A percentile compares a stretch with the other conserved stretches of the same genome.
Evolutionary conservation across 441 rosid genomes (phyloP).

Genomic region (Populus hybrid): DNA sequence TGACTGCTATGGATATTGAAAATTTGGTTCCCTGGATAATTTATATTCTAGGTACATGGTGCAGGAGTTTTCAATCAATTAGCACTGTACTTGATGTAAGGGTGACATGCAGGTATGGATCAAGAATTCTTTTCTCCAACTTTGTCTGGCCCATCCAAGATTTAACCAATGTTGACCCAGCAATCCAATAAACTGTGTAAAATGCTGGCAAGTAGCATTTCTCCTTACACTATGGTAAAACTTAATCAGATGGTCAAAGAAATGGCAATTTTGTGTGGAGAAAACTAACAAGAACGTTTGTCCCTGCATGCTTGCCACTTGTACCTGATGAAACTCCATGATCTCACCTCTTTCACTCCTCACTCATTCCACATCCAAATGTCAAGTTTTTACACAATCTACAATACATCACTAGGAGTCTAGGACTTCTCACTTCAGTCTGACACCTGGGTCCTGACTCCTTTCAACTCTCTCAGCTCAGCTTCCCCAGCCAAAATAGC

Average conservation of each 20-base stretch:
- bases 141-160: no score
- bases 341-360: not conserved
- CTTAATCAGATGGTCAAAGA: no score
- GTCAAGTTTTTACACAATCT: not conserved
- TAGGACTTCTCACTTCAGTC: not conserved
- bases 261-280: not conserved
- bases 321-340: not conserved
- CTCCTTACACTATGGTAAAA: no score
- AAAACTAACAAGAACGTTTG: not conserved
- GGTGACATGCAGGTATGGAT: no score
- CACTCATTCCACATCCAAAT: not conserved
- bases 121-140: no score
- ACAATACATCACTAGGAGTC: not conserved
- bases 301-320: constrained; percentile 9
- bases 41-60: no score
- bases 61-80: no score
- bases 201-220: no score
- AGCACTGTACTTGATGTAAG: no score
- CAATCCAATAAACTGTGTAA: no score
- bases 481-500: not conserved
- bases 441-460: not conserved
- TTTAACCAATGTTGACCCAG: no score
- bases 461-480: not conserved
- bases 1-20: not conserved
- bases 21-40: no score